Evolutionary conservation across 2,329 filamentous ascomycete species (phyloP).

Genomic region (Elsinoe ampelina): DNA sequence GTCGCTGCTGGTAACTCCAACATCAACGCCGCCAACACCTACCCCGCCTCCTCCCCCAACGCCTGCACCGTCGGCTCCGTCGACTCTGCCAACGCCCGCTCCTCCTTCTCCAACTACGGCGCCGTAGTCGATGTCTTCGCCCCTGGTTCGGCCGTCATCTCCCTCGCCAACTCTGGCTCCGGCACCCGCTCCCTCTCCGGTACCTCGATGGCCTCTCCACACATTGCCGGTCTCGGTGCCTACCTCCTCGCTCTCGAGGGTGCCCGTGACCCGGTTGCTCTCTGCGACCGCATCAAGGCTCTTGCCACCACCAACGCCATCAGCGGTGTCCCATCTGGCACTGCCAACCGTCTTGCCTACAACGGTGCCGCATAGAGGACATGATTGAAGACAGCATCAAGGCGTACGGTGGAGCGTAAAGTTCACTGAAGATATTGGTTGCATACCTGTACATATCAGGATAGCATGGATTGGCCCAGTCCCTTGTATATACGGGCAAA

Average conservation of each 20-base stretch:
- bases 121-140: constrained; percentile 32
- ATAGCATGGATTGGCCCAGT: neutral
- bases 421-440: neutral
- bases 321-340: constrained; percentile 5
- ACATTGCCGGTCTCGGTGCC: constrained; percentile 58
- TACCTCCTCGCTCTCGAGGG: constrained; percentile 34
- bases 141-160: constrained; percentile 24
- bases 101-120: constrained; percentile 34
- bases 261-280: neutral
- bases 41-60: constrained; percentile 29
- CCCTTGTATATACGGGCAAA: constrained; percentile 9
- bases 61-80: constrained; percentile 31
- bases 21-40: constrained; percentile 21
- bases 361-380: constrained; percentile 12
- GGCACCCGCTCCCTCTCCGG: constrained; percentile 41
- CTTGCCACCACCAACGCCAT: constrained; percentile 13
- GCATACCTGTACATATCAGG: neutral
- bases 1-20: constrained; percentile 30
- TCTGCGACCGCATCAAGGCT: constrained; percentile 13
- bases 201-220: constrained; percentile 58
- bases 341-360: constrained; percentile 15
- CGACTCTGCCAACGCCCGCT: constrained; percentile 23
- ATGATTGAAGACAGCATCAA: neutral
- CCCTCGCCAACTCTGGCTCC: constrained; percentile 20
- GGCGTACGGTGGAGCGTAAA: neutral